A percentile compares a stretch with the other conserved stretches of the same genome.
Evolutionary conservation across 2,329 filamentous ascomycete genomes (phyloP).

Genomic region (Nothopassalora personata): DNA sequence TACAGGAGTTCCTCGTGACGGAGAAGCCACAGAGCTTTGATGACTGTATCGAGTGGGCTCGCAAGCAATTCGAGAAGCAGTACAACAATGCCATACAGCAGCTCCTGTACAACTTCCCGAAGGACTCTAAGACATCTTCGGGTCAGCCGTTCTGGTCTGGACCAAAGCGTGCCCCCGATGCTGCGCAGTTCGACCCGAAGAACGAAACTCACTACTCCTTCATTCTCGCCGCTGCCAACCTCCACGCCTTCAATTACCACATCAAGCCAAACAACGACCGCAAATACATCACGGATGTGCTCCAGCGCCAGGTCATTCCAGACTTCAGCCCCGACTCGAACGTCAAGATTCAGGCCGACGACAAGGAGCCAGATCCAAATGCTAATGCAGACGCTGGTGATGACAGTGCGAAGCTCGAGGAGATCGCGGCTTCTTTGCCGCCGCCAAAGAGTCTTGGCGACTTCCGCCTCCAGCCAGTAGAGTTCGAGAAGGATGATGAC

Average conservation of each 20-base stretch:
- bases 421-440: conserved; percentile 68
- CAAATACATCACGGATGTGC: conserved; percentile 68
- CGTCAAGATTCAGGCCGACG: conserved; percentile 94
- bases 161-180: conserved; percentile 90
- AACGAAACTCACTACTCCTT: conserved; percentile 87
- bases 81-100: conserved; percentile 97
- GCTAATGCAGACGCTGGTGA: conserved; percentile 51
- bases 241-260: conserved; percentile 96
- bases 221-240: conserved; percentile 78
- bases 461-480: conserved; percentile 84
- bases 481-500: conserved; percentile 99
- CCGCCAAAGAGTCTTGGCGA: conserved; percentile 74
- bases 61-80: conserved; percentile 88
- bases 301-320: conserved; percentile 90
- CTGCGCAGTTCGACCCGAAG: conserved; percentile 78
- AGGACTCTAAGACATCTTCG: conserved; percentile 80
- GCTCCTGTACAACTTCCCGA: conserved; percentile 93
- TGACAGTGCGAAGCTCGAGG: conserved; percentile 70
- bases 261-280: conserved; percentile 67
- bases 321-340: conserved; percentile 86
- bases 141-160: conserved; percentile 97
- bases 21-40: conserved; percentile 90
- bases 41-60: conserved; percentile 94
- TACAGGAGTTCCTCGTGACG: conserved; percentile 83
- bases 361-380: conserved; percentile 92